Percentiles rank a stretch among this genome's conserved stretches.
Conservation (phyloP, 495 filamentous ascomycete genomes). For the Opeltia flavorubescens region DNA sequence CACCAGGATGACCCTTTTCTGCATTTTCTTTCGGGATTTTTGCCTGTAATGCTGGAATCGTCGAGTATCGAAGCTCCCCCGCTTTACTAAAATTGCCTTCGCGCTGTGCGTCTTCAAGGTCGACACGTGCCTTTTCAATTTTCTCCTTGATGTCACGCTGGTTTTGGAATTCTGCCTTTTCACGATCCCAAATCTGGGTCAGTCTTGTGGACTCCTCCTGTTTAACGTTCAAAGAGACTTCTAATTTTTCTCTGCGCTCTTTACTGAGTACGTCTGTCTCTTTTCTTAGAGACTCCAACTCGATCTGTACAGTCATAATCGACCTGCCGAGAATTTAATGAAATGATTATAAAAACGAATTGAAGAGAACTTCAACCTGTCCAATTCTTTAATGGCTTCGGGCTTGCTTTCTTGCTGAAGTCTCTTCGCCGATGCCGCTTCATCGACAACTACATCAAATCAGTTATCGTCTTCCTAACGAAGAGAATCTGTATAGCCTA, state of each 20-base stretch:
- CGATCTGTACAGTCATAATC: constrained; percentile 95
- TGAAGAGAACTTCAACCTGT: too few relatives aligned
- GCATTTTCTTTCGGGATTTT: constrained; percentile 65
- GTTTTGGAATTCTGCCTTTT: constrained; percentile 65
- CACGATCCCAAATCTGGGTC: constrained; percentile 77
- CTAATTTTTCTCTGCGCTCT: constrained; percentile 77
- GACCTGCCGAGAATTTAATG: too few relatives aligned
- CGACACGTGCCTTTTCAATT: constrained; percentile 68
- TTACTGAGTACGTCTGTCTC: constrained; percentile 79
- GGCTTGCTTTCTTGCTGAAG: constrained; percentile 96
- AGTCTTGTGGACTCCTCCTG: constrained; percentile 54
- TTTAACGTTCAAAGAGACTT: constrained; percentile 56
- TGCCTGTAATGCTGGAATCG: constrained; percentile 64
- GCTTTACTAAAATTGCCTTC: constrained; percentile 85
- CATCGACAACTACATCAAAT: constrained; percentile 72
- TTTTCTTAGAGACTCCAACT: constrained; percentile 88
- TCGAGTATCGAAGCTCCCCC: constrained; percentile 73
- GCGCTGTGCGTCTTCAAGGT: constrained; percentile 77
- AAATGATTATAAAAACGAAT: too few relatives aligned
- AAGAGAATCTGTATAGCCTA: too few relatives aligned
- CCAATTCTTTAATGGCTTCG: constrained; percentile 77
- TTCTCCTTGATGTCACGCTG: constrained; percentile 78
- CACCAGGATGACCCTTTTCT: constrained; percentile 24
- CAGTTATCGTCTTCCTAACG: too few relatives aligned
- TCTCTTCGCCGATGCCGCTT: constrained; percentile 79